Base-by-base conservation (phyloP, 2,329 filamentous ascomycete genomes). In the Monosporascus cannonballus region DNA sequence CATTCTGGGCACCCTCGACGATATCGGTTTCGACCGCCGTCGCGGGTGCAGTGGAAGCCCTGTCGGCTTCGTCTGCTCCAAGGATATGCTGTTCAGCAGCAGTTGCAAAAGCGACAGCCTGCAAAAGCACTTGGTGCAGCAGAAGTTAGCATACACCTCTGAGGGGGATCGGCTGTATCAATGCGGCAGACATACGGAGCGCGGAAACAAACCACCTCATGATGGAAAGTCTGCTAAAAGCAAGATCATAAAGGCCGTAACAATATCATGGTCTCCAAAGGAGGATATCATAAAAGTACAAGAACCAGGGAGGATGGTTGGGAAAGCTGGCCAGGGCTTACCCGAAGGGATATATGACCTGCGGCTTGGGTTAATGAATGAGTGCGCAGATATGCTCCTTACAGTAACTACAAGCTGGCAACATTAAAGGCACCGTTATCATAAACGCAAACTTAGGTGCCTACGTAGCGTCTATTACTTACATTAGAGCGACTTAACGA, bases 131-230 rank as follows among this genome's bases (percentile, higher is more conserved):
- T 67, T 22, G 51, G 54, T 25, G 30, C 14, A 27, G 9, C 14
- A 30, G 15, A 46, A 36, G 48, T 59, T 49, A 60, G 54, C 48
- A 34, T 47, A 41, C 11, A 5, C 4, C 3, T 34, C 4, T 14
- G 27, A 37, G 20, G 25, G 30, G 41, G 14, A 51, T 11, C n/a
- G 27, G 56, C 49, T 48, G 52, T 46, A 27, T 41, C 53, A 44
- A 37, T 20, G 36, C 54, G 17, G 15, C 22, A 36, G 52, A 65
- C 66, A 1, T 65, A 69, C 66, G 59, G 58, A 68, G 58, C 41
- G 56, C 59, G 49, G 63, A 65, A 57, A 65, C 56, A 54, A 65
- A 57, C 59, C 59, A 67, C 60, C 52, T 67, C 66, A 68, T 68
- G 48, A 50, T 66, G 51, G 48, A 53, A 52, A 56, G 51, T 64